Percentiles rank a stretch among this genome's conserved stretches.
These are phyloP conservation scores for Chenopodium formosanum DNA, from an alignment of 148 eudicot genomes.

Conservation along the genomic window DNA sequence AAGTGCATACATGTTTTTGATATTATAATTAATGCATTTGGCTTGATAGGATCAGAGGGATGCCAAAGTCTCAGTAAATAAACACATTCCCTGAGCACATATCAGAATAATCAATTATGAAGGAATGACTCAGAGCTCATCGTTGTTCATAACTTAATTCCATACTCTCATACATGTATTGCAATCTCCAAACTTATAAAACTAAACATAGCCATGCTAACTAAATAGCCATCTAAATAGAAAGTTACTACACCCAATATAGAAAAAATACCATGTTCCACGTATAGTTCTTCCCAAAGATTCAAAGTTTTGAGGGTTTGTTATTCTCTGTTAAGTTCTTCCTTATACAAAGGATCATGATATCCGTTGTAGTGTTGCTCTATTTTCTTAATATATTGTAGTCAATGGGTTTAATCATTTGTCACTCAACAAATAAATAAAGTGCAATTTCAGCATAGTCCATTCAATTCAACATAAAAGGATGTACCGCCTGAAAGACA, in stretches of 20 bases:
- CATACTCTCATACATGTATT: neutral
- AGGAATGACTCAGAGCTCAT: neutral
- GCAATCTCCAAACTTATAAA: neutral
- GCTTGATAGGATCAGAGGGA: neutral
- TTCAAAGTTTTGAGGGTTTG: neutral
- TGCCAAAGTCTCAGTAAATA: neutral
- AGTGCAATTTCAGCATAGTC: neutral
- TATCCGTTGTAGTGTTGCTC: neutral
- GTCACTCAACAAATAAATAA: neutral
- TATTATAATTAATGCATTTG: neutral
- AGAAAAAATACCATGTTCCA: neutral
- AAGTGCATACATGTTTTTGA: neutral
- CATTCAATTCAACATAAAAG: neutral
- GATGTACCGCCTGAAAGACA: neutral
- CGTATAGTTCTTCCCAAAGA: neutral
- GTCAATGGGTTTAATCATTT: neutral
- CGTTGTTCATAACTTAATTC: neutral
- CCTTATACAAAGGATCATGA: neutral
- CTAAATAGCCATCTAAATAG: neutral
- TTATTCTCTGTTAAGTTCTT: neutral
- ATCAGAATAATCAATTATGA: neutral
- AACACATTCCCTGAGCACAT: neutral
- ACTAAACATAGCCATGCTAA: neutral
- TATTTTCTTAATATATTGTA: neutral
- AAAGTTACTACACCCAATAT: neutral